phyloP scores from a whole-genome alignment of 768 basidiomycete species.

The Tulasnella sp. region DNA sequence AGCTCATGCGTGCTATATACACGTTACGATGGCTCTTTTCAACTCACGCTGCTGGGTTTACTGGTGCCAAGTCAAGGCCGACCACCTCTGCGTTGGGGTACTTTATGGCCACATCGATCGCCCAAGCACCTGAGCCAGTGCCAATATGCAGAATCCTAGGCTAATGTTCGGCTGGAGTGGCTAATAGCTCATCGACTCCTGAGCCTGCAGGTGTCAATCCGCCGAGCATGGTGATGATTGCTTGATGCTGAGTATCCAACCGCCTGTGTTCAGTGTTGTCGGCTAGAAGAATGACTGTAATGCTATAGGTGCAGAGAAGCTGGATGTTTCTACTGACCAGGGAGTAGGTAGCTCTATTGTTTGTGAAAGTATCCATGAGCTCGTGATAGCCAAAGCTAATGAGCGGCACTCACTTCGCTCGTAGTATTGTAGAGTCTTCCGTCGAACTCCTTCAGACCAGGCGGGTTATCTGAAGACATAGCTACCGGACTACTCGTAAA shows the following conservation, averaged over 20 bases:
- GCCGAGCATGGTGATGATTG: conserved; percentile 22
- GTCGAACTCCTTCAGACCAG: too few relatives aligned
- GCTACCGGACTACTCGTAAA: too few relatives aligned
- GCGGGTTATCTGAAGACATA: too few relatives aligned
- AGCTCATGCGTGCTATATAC: too few relatives aligned
- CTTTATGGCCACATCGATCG: neutral
- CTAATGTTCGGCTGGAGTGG: conserved; percentile 17
- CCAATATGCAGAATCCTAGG: neutral
- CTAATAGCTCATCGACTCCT: conserved; percentile 23
- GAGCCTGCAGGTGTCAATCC: conserved; percentile 22
- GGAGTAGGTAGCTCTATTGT: too few relatives aligned
- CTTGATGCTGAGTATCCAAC: conserved; percentile 25
- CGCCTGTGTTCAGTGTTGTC: conserved; percentile 26
- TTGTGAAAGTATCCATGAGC: too few relatives aligned
- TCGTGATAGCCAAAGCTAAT: too few relatives aligned
- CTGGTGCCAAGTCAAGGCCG: neutral
- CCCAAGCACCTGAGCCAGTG: neutral
- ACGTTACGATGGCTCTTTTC: neutral
- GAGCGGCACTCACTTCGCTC: too few relatives aligned
- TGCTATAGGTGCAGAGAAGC: too few relatives aligned
- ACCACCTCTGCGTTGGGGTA: neutral
- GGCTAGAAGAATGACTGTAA: conserved; percentile 3
- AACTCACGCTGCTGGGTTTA: neutral
- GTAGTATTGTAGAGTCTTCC: too few relatives aligned
- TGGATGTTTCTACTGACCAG: too few relatives aligned